Conservation (phyloP, 768 basidiomycete species). For the Ephemerocybe angulata region DNA sequence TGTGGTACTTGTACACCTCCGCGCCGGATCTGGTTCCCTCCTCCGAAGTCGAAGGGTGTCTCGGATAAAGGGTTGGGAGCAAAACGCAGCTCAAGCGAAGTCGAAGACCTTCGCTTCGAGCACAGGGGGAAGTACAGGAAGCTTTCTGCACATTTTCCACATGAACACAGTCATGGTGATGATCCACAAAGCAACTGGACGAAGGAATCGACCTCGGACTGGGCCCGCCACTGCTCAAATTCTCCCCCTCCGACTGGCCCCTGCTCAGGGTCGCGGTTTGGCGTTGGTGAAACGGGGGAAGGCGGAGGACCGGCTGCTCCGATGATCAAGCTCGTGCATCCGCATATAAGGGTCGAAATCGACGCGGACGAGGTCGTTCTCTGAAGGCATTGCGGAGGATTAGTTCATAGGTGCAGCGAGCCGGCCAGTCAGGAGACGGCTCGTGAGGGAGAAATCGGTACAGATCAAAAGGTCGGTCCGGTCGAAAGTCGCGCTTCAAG, state of each 20-base stretch:
- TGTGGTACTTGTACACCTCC: not conserved
- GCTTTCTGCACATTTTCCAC: not conserved
- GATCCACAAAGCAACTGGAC: too few relatives aligned
- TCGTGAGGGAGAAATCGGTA: too few relatives aligned
- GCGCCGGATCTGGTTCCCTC: not conserved
- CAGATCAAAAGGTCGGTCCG: too few relatives aligned
- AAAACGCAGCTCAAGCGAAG: not conserved
- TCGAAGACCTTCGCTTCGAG: too few relatives aligned
- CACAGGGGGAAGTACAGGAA: not conserved
- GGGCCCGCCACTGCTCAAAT: too few relatives aligned
- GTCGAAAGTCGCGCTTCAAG: too few relatives aligned
- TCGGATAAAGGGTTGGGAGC: not conserved
- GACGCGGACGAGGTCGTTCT: conserved; percentile 48
- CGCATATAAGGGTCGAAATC: conserved; percentile 52
- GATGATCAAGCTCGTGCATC: conserved; percentile 44
- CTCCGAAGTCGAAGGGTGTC: too few relatives aligned
- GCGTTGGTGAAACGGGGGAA: conserved; percentile 31
- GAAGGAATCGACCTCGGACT: too few relatives aligned
- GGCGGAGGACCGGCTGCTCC: conserved; percentile 45
- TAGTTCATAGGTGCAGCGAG: too few relatives aligned
- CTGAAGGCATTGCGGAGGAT: not conserved
- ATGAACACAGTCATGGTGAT: too few relatives aligned
- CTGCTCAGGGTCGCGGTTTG: conserved; percentile 25
- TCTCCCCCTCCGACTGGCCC: too few relatives aligned
- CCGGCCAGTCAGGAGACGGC: too few relatives aligned